A percentile compares a stretch with the other conserved stretches of the same genome.
These are phyloP conservation scores for Alternaria consortialis DNA, from an alignment of 2,329 filamentous ascomycete species.

Conservation along the genomic window DNA sequence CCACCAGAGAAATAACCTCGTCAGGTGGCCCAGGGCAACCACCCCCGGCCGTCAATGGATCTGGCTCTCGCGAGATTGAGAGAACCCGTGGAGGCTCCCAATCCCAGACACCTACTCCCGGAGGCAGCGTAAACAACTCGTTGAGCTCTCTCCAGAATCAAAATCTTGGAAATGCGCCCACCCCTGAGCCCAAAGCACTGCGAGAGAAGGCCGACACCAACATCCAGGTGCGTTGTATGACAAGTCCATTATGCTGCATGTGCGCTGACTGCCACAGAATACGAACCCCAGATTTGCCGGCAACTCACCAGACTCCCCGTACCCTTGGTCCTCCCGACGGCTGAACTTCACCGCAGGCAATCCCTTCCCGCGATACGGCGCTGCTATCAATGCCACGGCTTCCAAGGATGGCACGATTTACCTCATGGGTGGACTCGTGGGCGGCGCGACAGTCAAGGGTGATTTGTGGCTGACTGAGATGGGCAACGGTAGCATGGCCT, in stretches of 20 bases:
- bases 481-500: constrained; percentile 80
- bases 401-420: constrained; percentile 98
- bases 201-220: constrained; percentile 67
- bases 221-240: constrained; percentile 57
- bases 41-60: constrained; percentile 55
- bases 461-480: constrained; percentile 98
- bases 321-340: constrained; percentile 93
- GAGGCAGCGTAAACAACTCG: constrained; percentile 72
- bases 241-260: not conserved
- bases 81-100: constrained; percentile 35
- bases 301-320: constrained; percentile 76
- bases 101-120: constrained; percentile 70
- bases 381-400: constrained; percentile 89
- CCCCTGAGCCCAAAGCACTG: constrained; percentile 69
- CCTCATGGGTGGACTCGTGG: constrained; percentile 95
- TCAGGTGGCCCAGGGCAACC: constrained; percentile 62
- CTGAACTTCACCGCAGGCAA: constrained; percentile 87
- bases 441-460: constrained; percentile 93
- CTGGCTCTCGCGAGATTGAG: constrained; percentile 53
- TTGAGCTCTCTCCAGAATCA: constrained; percentile 72
- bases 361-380: constrained; percentile 95
- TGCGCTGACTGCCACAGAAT: constrained; percentile 35
- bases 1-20: constrained; percentile 64
- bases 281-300: constrained; percentile 46
- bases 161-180: constrained; percentile 65